Evolutionary conservation across 2,329 filamentous ascomycete genomes (phyloP).

Genomic region (Colletotrichum ledebouriae): DNA sequence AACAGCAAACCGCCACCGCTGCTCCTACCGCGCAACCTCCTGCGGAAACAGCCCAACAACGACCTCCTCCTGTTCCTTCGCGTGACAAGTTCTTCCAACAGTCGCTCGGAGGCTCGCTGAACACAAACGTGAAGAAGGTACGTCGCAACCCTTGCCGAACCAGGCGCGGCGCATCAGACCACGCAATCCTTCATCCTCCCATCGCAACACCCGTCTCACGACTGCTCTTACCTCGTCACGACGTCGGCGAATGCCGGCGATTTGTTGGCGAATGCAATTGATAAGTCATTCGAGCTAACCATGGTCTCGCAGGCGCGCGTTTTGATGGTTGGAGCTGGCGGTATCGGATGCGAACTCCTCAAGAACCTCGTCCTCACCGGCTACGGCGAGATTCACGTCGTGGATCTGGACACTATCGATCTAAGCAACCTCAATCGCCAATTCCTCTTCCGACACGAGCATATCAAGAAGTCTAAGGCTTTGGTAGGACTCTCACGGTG

Average conservation of each 20-base stretch:
- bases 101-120: slow-evolving; percentile 75
- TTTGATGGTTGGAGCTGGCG: slow-evolving; percentile 94
- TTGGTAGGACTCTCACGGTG: slow-evolving; percentile 69
- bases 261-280: slow-evolving; percentile 12
- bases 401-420: slow-evolving; percentile 98
- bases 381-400: slow-evolving; percentile 93
- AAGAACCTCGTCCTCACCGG: slow-evolving; percentile 95
- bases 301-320: slow-evolving; percentile 76
- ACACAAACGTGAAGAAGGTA: slow-evolving; percentile 78
- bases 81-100: slow-evolving; percentile 72
- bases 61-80: slow-evolving; percentile 45
- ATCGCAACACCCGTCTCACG: neutral
- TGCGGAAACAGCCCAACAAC: slow-evolving; percentile 41
- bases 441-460: slow-evolving; percentile 95
- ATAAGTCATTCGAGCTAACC: slow-evolving; percentile 51
- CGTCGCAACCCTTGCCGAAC: slow-evolving; percentile 44
- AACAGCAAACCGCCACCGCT: slow-evolving; percentile 22
- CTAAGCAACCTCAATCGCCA: slow-evolving; percentile 97
- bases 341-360: slow-evolving; percentile 96
- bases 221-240: neutral
- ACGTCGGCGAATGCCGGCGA: neutral
- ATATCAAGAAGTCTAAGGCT: slow-evolving; percentile 98
- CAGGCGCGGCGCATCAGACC: slow-evolving; percentile 37
- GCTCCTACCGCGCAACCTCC: slow-evolving; percentile 26
- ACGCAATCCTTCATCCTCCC: slow-evolving; percentile 18